Evolutionary conservation across 225 moss, liverwort and hornwort genomes (phyloP).

Genomic region (Anthoceros angustus): DNA sequence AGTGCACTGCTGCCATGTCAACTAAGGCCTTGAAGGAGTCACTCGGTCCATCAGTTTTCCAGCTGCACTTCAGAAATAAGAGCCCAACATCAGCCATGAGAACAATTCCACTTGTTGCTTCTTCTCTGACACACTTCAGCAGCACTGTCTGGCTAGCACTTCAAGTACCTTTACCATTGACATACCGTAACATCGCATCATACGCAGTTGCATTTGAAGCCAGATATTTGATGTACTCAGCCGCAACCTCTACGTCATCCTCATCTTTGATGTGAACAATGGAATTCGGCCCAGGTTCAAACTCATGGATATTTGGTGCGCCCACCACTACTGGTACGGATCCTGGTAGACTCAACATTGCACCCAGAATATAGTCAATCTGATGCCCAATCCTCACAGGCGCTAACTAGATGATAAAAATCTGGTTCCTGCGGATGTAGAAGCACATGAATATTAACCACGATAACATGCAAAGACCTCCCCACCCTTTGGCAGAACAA

Average conservation of each 20-base stretch:
- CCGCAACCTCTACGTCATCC: constrained; percentile 4
- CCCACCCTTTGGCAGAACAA: background rate
- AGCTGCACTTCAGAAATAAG: constrained; percentile 23
- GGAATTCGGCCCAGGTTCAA: constrained; percentile 7
- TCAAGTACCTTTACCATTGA: no score
- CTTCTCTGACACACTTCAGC: no score
- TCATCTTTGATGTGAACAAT: constrained; percentile 3
- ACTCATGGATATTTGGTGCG: constrained; percentile 8
- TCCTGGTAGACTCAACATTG: constrained; percentile 23
- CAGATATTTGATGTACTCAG: constrained; percentile 5
- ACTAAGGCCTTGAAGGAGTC: constrained; percentile 68
- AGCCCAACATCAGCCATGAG: background rate
- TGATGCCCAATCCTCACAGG: background rate
- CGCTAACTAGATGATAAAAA: background rate
- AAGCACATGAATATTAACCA: no score
- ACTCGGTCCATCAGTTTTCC: constrained; percentile 70
- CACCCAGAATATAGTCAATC: background rate
- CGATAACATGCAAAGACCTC: no score
- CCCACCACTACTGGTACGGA: constrained; percentile 81
- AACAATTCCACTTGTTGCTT: no score
- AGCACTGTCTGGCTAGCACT: no score
- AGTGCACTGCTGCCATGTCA: constrained; percentile 98
- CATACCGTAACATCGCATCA: constrained; percentile 1
- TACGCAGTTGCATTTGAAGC: constrained; percentile 7
- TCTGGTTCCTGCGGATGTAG: no score